These are phyloP conservation scores for Yamadazyma diddensiae DNA, from an alignment of 1,139 yeast species.

Conservation along the genomic window DNA sequence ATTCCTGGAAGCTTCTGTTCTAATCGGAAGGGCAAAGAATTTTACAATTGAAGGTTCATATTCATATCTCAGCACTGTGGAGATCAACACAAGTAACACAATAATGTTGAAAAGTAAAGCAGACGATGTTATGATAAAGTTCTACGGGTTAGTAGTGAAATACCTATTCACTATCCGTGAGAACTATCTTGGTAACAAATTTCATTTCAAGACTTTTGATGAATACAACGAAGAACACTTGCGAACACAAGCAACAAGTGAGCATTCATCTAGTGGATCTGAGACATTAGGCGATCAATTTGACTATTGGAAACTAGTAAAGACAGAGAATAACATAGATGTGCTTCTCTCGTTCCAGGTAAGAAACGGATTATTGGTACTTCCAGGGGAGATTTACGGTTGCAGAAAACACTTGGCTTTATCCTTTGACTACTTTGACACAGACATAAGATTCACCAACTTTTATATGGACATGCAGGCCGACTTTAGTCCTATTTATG, in stretches of 20 bases:
- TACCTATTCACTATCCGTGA: constrained; percentile 78
- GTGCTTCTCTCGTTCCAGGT: constrained; percentile 70
- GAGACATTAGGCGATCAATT: constrained; percentile 17
- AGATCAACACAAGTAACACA: constrained; percentile 65
- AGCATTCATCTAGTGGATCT: constrained; percentile 3
- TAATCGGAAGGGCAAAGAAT: constrained; percentile 62
- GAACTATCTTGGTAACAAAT: constrained; percentile 84
- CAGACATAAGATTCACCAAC: constrained; percentile 83
- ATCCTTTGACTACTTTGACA: constrained; percentile 62
- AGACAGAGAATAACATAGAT: constrained; percentile 73
- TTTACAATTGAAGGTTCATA: constrained; percentile 67
- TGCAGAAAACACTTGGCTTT: constrained; percentile 61
- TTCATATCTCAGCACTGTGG: constrained; percentile 56
- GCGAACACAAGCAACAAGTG: constrained; percentile 1
- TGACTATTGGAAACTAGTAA: constrained; percentile 39
- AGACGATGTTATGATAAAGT: constrained; percentile 62
- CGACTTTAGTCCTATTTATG: constrained; percentile 48
- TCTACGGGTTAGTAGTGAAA: constrained; percentile 76
- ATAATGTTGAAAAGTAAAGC: constrained; percentile 66
- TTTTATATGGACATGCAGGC: constrained; percentile 86
- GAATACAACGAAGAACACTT: constrained; percentile 50
- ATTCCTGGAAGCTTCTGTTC: constrained; percentile 57
- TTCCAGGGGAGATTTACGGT: constrained; percentile 75
- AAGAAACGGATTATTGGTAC: constrained; percentile 61
- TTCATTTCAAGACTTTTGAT: constrained; percentile 81